Evolutionary conservation across 1,284 basidiomycete species (phyloP), one percentile per base, ranked within the genome.

Genomic region (Boletus sp.): DNA sequence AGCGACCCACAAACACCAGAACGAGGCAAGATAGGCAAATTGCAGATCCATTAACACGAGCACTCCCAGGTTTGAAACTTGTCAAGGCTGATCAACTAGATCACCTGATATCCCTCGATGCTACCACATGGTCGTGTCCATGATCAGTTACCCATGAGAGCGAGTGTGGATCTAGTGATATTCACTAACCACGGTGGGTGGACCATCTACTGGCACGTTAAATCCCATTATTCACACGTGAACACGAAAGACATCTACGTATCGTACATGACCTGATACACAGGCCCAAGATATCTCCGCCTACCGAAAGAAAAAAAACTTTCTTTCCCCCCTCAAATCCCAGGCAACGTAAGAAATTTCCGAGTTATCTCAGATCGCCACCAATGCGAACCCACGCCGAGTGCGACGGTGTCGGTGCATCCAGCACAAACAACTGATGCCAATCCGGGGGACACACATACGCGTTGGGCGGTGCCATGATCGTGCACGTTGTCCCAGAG

Each of bases 341-440:
- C 41, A 22, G 41, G 20, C 6, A 42, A 42, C 20, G 41, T 42
- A 2, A 90, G 90, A 55, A 90, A 61, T 86, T 82, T 0, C 88
- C 88, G 11, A 90, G 70, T 50, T 75, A 24, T 0, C 76, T 79
- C 1, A 88, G 88, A 70, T 90, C 88, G 3, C 88, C 88, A 29
- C 88, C 88, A 59, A 91, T 88, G n/a, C 88, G 83, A 18, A 90
- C 81, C 85, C 86, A 90, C 15, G 78, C 71, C 18, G 85, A 85
- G 63, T 83, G 79, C 20, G 88, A 89, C 8, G 89, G 88, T 4
- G 88, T 91, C 16, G 86, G 83, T 0, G 88, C 88, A 57, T 90
- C 88, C 35, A 91, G 76, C 47, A 91, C 76, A 70, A 88, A 90
- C 13, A 90, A 67, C 66, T 85, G 83, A 62, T 83, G 80, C 89